Conservation (phyloP, 2,329 filamentous ascomycete genomes). For the Ascochyta lentis region DNA sequence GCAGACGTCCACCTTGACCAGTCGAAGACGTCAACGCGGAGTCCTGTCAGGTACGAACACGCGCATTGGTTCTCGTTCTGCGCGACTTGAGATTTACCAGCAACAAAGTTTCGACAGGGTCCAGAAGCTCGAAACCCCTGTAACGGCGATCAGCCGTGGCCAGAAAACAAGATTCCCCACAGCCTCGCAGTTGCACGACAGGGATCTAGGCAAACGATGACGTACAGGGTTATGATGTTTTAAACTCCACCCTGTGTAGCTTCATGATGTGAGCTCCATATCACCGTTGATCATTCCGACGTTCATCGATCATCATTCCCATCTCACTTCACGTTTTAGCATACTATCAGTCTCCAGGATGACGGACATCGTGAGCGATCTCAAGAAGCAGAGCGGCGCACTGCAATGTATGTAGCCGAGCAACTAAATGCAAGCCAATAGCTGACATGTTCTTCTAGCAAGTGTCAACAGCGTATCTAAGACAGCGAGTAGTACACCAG, state of each 20-base stretch:
- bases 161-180: constrained; percentile 22
- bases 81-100: constrained; percentile 2
- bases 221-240: constrained; percentile 17
- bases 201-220: constrained; percentile 15
- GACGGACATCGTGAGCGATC: constrained; percentile 43
- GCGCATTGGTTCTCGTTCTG: constrained; percentile 6
- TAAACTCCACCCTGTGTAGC: constrained; percentile 9
- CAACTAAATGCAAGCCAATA: background rate
- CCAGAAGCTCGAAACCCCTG: constrained; percentile 5
- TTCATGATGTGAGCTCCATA: background rate
- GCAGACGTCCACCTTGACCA: background rate
- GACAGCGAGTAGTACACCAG: constrained; percentile 29
- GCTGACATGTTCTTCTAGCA: constrained; percentile 25
- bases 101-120: constrained; percentile 3
- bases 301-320: background rate
- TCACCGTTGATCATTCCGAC: background rate
- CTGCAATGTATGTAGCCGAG: constrained; percentile 47
- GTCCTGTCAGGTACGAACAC: background rate
- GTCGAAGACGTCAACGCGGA: background rate
- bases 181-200: constrained; percentile 17
- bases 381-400: constrained; percentile 52
- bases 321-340: background rate
- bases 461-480: constrained; percentile 41
- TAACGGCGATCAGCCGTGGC: constrained; percentile 11
- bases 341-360: constrained; percentile 22